These are phyloP conservation scores for Plantago lanceolata DNA, from an alignment of 305 asterid species.

Conservation along the genomic window DNA sequence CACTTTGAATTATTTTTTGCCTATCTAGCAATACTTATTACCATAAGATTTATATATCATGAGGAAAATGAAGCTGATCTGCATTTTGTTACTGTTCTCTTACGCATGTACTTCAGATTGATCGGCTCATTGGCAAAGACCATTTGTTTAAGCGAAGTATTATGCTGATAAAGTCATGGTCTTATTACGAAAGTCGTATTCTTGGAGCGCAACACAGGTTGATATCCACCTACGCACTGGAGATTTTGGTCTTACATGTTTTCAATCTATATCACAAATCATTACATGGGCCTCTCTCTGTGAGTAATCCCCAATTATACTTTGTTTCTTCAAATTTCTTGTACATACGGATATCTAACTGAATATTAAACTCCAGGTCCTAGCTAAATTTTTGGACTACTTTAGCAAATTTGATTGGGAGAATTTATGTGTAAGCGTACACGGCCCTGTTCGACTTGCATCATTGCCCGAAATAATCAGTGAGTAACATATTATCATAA, in stretches of 20 bases:
- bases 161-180: constrained; percentile 76
- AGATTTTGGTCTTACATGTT: constrained; percentile 71
- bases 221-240: constrained; percentile 84
- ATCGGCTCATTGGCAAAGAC: constrained; percentile 62
- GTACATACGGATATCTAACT: constrained; percentile 25
- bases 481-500: constrained; percentile 31
- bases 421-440: constrained; percentile 53
- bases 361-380: constrained; percentile 45
- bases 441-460: constrained; percentile 59
- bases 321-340: constrained; percentile 20
- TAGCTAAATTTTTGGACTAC: constrained; percentile 68
- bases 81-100: constrained; percentile 1
- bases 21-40: not conserved
- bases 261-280: constrained; percentile 63
- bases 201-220: constrained; percentile 80
- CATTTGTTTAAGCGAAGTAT: constrained; percentile 81
- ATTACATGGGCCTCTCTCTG: constrained; percentile 72
- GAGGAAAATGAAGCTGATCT: constrained; percentile 15
- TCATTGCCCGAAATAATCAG: constrained; percentile 60
- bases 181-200: constrained; percentile 82
- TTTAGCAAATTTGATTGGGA: constrained; percentile 86
- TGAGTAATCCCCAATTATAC: constrained; percentile 36
- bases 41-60: not conserved
- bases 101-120: constrained; percentile 50
- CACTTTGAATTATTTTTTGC: no score